Percentiles rank a stretch among this genome's conserved stretches.
phyloP scores from a whole-genome alignment of 495 filamentous ascomycete species.

The Usnea hakonensis region DNA sequence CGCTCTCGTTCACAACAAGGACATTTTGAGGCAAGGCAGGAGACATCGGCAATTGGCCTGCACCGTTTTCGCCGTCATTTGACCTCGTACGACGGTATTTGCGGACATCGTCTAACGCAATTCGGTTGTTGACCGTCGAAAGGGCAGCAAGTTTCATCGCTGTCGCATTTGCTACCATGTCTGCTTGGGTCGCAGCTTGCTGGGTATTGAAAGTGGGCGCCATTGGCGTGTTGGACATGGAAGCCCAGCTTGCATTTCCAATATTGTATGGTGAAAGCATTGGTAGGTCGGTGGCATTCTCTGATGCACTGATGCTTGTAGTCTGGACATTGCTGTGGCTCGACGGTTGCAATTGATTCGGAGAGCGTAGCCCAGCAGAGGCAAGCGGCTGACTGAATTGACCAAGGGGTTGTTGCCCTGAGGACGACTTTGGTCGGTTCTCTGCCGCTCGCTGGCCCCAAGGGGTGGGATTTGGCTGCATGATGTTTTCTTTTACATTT shows the following conservation, averaged over 20 bases:
- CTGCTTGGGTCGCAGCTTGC: conserved; percentile 64
- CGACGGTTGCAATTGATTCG: conserved; percentile 58
- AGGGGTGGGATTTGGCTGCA: conserved; percentile 62
- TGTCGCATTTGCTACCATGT: conserved; percentile 98
- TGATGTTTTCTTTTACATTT: conserved; percentile 44
- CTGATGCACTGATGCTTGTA: conserved; percentile 67
- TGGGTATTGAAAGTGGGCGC: conserved; percentile 66
- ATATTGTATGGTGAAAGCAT: conserved; percentile 83
- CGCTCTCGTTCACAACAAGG: conserved; percentile 84
- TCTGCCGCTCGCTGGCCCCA: conserved; percentile 59
- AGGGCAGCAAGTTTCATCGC: conserved; percentile 97
- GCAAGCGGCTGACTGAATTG: conserved; percentile 85
- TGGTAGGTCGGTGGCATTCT: conserved; percentile 65
- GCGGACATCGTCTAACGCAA: conserved; percentile 89
- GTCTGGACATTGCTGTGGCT: conserved; percentile 67
- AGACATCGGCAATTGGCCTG: conserved; percentile 40
- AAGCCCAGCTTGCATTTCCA: conserved; percentile 90
- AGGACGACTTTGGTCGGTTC: conserved; percentile 81
- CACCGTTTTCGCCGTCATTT: conserved; percentile 62
- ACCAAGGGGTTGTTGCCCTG: conserved; percentile 86
- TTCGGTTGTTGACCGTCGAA: conserved; percentile 96
- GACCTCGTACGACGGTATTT: conserved; percentile 89
- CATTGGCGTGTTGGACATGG: conserved; percentile 97
- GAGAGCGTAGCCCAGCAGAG: conserved; percentile 74
- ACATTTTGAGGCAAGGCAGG: conserved; percentile 50